Evolutionary conservation across 257 asterid species (phyloP).

Genomic region (Anisodus tanguticus): DNA sequence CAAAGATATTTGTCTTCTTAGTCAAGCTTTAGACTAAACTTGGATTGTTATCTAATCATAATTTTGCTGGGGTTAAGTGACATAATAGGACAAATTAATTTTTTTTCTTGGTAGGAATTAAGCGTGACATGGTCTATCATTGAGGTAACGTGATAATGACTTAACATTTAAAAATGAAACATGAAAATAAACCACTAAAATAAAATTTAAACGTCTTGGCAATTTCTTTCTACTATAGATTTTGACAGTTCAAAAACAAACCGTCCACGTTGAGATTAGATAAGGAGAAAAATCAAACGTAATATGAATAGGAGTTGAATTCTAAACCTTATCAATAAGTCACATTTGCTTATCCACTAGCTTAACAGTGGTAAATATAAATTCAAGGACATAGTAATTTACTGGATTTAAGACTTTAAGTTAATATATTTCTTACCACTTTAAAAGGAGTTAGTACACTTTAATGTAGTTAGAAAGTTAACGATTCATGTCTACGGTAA

Average conservation of each 20-base stretch:
- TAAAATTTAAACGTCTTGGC: background rate
- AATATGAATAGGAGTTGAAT: background rate
- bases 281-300: background rate
- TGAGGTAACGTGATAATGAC: constrained; percentile 4
- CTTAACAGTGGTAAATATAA: background rate
- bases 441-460: no score
- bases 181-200: background rate
- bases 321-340: background rate
- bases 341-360: background rate
- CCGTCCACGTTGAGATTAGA: constrained; percentile 2
- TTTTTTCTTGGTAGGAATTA: background rate
- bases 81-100: background rate
- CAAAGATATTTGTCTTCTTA: background rate
- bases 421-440: no score
- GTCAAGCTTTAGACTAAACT: background rate
- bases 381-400: background rate
- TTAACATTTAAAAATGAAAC: background rate
- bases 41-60: constrained; percentile 1
- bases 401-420: no score
- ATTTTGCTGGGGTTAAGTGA: constrained; percentile 9
- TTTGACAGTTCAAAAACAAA: background rate
- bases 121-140: background rate
- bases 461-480: no score
- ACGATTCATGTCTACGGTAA: no score
- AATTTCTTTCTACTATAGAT: background rate